Evolutionary conservation across 345 rosid species (phyloP).

Genomic region (Linum trigynum): DNA sequence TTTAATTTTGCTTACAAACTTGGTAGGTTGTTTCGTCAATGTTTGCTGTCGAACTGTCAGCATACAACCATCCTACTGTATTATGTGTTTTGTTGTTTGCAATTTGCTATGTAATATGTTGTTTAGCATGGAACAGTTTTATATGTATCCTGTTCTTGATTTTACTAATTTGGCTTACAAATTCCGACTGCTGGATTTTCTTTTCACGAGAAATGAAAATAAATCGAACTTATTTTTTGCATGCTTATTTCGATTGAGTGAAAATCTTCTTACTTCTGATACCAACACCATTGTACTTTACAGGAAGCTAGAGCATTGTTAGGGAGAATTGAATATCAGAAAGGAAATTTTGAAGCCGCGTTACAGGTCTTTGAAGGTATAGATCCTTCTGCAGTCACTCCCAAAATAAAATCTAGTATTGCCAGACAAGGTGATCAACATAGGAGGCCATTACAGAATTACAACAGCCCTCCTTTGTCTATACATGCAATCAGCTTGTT

Average conservation of each 20-base stretch:
- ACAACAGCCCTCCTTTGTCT: conserved; percentile 48
- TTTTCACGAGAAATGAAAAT: not conserved
- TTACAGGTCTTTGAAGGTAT: conserved; percentile 84
- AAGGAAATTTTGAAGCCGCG: conserved; percentile 72
- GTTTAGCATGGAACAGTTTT: not conserved
- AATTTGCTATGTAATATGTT: too few relatives aligned
- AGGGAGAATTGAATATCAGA: conserved; percentile 83
- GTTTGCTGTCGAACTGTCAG: not conserved
- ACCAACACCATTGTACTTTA: conserved; percentile 6
- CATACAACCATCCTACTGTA: not conserved
- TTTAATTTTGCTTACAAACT: not conserved
- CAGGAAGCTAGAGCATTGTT: conserved; percentile 84
- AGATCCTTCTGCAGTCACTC: conserved; percentile 52
- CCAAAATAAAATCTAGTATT: conserved; percentile 52
- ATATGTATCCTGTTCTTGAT: not conserved
- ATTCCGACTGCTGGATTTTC: not conserved
- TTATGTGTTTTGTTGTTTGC: not conserved
- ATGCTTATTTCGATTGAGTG: too few relatives aligned
- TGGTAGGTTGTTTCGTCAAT: not conserved
- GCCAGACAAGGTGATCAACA: conserved; percentile 38
- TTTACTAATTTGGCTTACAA: not conserved
- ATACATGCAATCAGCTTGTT: conserved; percentile 62
- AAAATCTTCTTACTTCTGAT: too few relatives aligned
- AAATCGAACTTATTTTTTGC: not conserved
- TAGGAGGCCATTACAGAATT: conserved; percentile 37